Evolutionary conservation across 2,329 filamentous ascomycete genomes (phyloP), one percentile per base, ranked within the genome.

Genomic region (Penicillium palitans): DNA sequence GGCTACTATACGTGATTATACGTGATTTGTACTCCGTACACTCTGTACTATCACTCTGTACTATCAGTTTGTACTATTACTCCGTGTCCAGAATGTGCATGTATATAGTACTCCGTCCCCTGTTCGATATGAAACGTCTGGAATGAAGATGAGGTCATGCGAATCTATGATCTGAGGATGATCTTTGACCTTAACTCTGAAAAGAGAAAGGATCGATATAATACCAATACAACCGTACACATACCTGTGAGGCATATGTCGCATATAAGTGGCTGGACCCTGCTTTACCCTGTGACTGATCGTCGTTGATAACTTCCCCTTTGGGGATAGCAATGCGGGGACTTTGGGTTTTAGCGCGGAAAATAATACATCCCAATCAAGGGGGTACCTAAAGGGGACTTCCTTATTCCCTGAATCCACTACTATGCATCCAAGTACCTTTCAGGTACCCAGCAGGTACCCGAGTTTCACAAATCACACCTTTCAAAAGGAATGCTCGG

Each of bases 251-350:
- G 42, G 42, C 42, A 45, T 17, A 24, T 45, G 31, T 29, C 25
- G 25, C 19, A n/a, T 33, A 8, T 61, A 33, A 65, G 55, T 63
- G 61, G 63, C 37, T 61, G 57, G 59, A 35, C 48, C 60, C 61
- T 62, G 55, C 47, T 47, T 55, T 44, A 31, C 33, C 61, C 56
- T 63, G 60, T 55, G 53, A 58, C 25, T 7, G 65, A 66, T 67
- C 59, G 19, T 42, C 59, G 59, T 15, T 56, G 52, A n/a, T 29
- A 45, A 33, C 57, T 63, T 6, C 65, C 56, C 2, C 0, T 51
- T 61, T 45, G 0, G 0, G 57, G 51, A 6, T 9, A 41, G 57
- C 24, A 51, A 61, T 64, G 61, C 61, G 61, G 65, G 54, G 58
- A 58, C 58, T 42, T 13, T 39, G 31, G 19, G 39, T 17, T 61